These are phyloP conservation scores for Pseudogymnoascus sp. DNA, from an alignment of 2,329 filamentous ascomycete species.

Conservation along the genomic window DNA sequence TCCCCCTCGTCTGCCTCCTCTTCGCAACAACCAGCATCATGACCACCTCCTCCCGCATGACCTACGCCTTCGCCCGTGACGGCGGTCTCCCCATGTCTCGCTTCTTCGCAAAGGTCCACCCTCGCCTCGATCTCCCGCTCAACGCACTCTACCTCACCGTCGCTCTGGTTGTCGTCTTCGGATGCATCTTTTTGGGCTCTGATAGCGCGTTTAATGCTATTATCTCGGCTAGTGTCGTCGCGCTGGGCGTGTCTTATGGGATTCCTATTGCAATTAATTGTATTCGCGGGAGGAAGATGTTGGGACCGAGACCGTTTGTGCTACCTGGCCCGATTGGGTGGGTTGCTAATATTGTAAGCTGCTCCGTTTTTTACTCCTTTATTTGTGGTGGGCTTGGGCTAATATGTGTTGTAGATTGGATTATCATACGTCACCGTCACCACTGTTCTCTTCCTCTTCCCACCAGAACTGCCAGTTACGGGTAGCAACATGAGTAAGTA, in stretches of 20 bases:
- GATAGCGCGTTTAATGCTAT: slow-evolving; percentile 64
- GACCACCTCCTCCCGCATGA: slow-evolving; percentile 60
- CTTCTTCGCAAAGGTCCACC: slow-evolving; percentile 55
- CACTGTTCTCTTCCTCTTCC: slow-evolving; percentile 57
- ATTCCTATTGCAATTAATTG: slow-evolving; percentile 60
- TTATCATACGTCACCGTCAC: slow-evolving; percentile 51
- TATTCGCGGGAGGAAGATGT: slow-evolving; percentile 55
- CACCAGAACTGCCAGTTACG: slow-evolving; percentile 48
- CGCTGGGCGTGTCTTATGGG: slow-evolving; percentile 63
- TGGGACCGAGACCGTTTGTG: slow-evolving; percentile 49
- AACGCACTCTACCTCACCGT: slow-evolving; percentile 58
- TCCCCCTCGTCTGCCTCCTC: slow-evolving; percentile 55
- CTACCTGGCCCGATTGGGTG: slow-evolving; percentile 49
- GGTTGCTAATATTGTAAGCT: slow-evolving; percentile 49
- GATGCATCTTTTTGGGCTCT: slow-evolving; percentile 61
- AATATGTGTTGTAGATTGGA: slow-evolving; percentile 33
- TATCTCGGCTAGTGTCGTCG: slow-evolving; percentile 61
- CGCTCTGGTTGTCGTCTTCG: slow-evolving; percentile 56
- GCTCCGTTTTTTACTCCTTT: too few relatives aligned
- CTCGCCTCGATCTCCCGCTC: slow-evolving; percentile 53
- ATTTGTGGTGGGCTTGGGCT: not conserved
- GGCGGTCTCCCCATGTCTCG: slow-evolving; percentile 55
- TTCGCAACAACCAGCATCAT: slow-evolving; percentile 58
- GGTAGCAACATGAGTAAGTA: slow-evolving; percentile 54
- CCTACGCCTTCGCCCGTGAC: slow-evolving; percentile 59